phyloP scores from a whole-genome alignment of 1,284 basidiomycete genomes.

The Phenoliferia sp. region DNA sequence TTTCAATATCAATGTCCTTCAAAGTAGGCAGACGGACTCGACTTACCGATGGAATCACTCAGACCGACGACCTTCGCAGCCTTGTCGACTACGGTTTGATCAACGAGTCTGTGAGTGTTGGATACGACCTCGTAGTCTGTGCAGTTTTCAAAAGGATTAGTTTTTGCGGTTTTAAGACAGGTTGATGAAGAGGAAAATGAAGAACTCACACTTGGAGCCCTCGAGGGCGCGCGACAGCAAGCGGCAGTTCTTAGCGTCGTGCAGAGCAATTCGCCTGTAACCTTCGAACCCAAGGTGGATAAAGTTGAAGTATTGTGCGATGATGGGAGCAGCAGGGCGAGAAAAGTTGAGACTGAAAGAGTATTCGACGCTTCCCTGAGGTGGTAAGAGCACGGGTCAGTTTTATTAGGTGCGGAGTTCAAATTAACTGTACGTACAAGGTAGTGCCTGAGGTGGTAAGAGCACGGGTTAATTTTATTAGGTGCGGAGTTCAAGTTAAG shows the following conservation, averaged over 20 bases:
- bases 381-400: too few relatives aligned
- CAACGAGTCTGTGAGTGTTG: constrained; percentile 24
- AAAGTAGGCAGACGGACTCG: too few relatives aligned
- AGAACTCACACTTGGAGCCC: constrained; percentile 53
- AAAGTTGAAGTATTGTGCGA: constrained; percentile 85
- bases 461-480: too few relatives aligned
- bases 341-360: constrained; percentile 93
- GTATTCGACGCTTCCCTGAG: constrained; percentile 52
- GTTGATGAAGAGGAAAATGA: too few relatives aligned
- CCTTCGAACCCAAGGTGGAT: constrained; percentile 61
- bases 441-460: constrained; percentile 49
- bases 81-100: constrained; percentile 6
- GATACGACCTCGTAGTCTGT: constrained; percentile 31
- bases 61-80: constrained; percentile 18
- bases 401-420: too few relatives aligned
- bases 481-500: too few relatives aligned
- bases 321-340: constrained; percentile 80
- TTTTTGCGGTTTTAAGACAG: too few relatives aligned
- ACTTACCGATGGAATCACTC: constrained; percentile 22
- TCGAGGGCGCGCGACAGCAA: constrained; percentile 76
- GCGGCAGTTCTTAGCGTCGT: constrained; percentile 68
- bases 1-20: too few relatives aligned
- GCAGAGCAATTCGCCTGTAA: constrained; percentile 62
- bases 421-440: neutral
- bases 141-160: too few relatives aligned